Percentiles rank a stretch among this genome's conserved stretches.
These are phyloP conservation scores for Clarireedia sp. DNA, from an alignment of 2,329 filamentous ascomycete genomes.

Conservation along the genomic window DNA sequence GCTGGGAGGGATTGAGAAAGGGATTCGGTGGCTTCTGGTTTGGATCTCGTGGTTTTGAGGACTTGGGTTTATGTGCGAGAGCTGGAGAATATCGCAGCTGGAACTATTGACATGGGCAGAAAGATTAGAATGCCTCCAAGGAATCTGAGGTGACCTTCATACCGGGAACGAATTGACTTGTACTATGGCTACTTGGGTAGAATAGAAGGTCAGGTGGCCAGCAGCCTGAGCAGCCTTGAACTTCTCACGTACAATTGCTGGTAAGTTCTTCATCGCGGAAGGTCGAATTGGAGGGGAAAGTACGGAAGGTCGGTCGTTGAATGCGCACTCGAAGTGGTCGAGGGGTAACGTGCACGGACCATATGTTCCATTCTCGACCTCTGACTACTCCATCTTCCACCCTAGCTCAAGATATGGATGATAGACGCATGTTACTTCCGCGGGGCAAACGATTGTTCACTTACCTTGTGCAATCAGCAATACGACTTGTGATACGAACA, in stretches of 20 bases:
- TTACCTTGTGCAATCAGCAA: too few relatives aligned
- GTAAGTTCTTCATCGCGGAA: slow-evolving; percentile 15
- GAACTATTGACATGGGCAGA: slow-evolving; percentile 41
- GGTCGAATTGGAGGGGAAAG: background rate
- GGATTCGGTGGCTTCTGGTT: slow-evolving; percentile 45
- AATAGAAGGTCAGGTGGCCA: slow-evolving; percentile 25
- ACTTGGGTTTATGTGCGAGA: slow-evolving; percentile 58
- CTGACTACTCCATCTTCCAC: too few relatives aligned
- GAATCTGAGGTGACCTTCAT: slow-evolving; percentile 1
- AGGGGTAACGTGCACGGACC: background rate
- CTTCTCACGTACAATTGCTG: slow-evolving; percentile 22
- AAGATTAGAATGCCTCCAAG: background rate
- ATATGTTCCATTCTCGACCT: too few relatives aligned
- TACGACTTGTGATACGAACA: too few relatives aligned
- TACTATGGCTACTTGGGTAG: slow-evolving; percentile 25
- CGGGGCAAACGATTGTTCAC: too few relatives aligned
- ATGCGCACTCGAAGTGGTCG: background rate
- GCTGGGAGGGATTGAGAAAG: slow-evolving; percentile 52
- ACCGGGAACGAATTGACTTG: slow-evolving; percentile 24
- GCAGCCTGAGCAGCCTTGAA: slow-evolving; percentile 24
- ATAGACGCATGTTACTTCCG: too few relatives aligned
- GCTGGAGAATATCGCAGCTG: slow-evolving; percentile 65
- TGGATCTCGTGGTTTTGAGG: slow-evolving; percentile 21
- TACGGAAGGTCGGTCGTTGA: background rate
- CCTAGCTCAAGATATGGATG: too few relatives aligned